Conservation (phyloP, 2,329 filamentous ascomycete genomes). For the Aspergillus chevalieri region DNA sequence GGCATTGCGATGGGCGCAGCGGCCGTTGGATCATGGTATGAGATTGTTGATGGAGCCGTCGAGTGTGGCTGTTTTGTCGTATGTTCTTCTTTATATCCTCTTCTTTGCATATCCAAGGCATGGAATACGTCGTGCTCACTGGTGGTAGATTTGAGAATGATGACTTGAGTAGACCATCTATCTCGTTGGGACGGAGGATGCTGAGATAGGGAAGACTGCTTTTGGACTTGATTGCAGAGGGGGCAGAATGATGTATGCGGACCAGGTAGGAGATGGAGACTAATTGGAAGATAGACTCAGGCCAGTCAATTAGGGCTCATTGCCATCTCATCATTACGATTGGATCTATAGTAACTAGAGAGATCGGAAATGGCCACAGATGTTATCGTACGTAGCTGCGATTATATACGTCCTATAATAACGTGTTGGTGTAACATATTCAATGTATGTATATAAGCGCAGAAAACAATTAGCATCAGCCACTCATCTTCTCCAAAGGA, state of each 20-base stretch:
- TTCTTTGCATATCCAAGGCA: neutral
- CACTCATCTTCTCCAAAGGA: neutral
- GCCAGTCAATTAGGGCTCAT: neutral
- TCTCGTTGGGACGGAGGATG: slow-evolving; percentile 5
- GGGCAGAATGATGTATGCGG: no score
- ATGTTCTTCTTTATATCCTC: neutral
- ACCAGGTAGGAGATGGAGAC: no score
- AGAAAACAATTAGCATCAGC: neutral
- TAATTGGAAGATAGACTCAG: neutral
- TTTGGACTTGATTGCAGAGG: no score
- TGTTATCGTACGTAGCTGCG: no score
- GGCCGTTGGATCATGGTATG: slow-evolving; percentile 7
- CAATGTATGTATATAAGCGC: neutral
- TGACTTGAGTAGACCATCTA: slow-evolving; percentile 5
- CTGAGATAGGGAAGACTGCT: neutral
- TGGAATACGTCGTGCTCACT: slow-evolving; percentile 2
- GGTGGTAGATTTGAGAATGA: slow-evolving; percentile 8
- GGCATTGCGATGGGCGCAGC: slow-evolving; percentile 10
- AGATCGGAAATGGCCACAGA: no score
- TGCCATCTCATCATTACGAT: neutral
- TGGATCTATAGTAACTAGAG: neutral
- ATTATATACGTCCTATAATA: no score
- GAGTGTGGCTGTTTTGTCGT: slow-evolving; percentile 13
- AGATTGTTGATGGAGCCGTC: slow-evolving; percentile 11
- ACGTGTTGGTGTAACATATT: no score